Evolutionary conservation across 2,329 filamentous ascomycete species (phyloP).

Genomic region (Cytospora leucostoma): DNA sequence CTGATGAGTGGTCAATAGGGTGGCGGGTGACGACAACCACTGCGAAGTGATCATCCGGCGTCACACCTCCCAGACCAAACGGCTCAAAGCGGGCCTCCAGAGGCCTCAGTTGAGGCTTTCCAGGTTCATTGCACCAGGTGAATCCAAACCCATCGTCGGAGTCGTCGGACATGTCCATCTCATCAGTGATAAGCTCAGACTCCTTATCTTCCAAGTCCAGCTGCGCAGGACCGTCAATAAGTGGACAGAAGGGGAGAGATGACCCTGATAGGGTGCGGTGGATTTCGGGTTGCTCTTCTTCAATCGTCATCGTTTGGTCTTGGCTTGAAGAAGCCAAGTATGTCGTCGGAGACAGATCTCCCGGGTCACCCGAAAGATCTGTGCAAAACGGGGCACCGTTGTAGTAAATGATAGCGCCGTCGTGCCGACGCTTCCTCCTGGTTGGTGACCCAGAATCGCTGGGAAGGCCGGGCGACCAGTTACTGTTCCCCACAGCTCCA

Average conservation of each 20-base stretch:
- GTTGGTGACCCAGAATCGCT: constrained; percentile 51
- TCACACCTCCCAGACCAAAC: constrained; percentile 59
- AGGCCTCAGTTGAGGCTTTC: constrained; percentile 41
- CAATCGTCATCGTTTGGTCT: constrained; percentile 35
- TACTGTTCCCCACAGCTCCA: constrained; percentile 50
- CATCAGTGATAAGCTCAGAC: constrained; percentile 37
- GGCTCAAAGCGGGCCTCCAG: constrained; percentile 58
- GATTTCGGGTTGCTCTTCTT: constrained; percentile 33
- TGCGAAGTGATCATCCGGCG: constrained; percentile 65
- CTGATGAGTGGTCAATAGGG: constrained; percentile 34
- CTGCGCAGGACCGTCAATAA: constrained; percentile 44
- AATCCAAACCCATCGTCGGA: constrained; percentile 45
- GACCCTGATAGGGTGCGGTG: constrained; percentile 55
- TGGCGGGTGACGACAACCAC: constrained; percentile 56
- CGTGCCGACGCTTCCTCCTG: constrained; percentile 55
- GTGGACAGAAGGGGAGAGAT: constrained; percentile 49
- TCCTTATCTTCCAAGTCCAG: constrained; percentile 32
- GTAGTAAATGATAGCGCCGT: constrained; percentile 83
- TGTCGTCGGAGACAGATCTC: constrained; percentile 49
- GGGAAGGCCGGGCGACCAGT: constrained; percentile 48
- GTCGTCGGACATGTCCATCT: constrained; percentile 41
- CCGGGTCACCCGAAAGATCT: constrained; percentile 71
- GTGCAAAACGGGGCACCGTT: constrained; percentile 78
- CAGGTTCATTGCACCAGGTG: constrained; percentile 47
- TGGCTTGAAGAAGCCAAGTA: constrained; percentile 51